Base-by-base conservation (phyloP, 106 monocot genomes). In the Amphibolis antarctica region DNA sequence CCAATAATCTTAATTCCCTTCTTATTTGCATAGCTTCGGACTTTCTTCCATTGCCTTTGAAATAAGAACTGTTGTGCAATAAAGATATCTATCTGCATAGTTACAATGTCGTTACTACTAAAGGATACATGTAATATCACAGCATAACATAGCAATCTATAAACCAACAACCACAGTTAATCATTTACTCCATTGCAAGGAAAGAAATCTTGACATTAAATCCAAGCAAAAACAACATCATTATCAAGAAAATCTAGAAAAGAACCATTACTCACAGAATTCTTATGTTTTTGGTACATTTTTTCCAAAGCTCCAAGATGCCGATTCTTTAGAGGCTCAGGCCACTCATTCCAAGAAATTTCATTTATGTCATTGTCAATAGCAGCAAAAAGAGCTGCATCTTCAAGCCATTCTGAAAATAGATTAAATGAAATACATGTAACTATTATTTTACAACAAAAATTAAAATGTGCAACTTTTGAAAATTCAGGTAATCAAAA, bases 321-420 rank as follows among this genome's bases (percentile, higher is more conserved):
- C 29, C 98, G 78, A 51, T 83, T 77, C 77, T 88, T 98, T 20
- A 91, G 71, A 66, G 82, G 82, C 59, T 91, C 98, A 50, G 91
- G 98, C 98, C 98, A 98, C 46, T 87, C 86, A 74, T 72, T 76
- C 98, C 91, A 98, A 36, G 85, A 42, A 71, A 91, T 79, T 60
- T 70, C 47, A 65, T 84, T 67, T 59, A 77, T 28, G 44, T 28
- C 76, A 61, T 69, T 71, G 57, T 98, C 91, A 77, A 98, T 98
- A 50, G 98, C 91, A 62, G 98, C 84, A 85, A 98, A 98, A 65
- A 98, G 82, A 65, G 98, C 91, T 69, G 98, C 98, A 85, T 98
- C 98, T 79, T 98, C 87, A 53, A 98, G 87, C 98, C 98, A 98
- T 54, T 76, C 98, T 98, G 36, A 36, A 36, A 36, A 36, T 36